Conservation (phyloP, 805 yeast genomes). For the Monosporozyma aquatica region DNA sequence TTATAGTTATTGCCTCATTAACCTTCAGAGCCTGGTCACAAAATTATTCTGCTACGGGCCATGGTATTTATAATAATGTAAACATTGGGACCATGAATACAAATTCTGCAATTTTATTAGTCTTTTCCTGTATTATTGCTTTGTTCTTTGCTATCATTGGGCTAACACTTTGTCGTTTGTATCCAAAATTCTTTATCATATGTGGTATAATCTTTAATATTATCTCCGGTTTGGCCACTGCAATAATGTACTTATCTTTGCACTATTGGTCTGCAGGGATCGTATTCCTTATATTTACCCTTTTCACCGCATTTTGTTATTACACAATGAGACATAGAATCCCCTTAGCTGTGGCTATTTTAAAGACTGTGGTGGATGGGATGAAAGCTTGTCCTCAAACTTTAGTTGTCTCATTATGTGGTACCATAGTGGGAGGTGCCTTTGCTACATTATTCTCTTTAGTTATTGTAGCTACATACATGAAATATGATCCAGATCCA, state of each 20-base stretch:
- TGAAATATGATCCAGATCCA: slow-evolving; percentile 57
- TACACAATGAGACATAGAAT: slow-evolving; percentile 65
- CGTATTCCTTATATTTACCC: slow-evolving; percentile 58
- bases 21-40: slow-evolving; percentile 55
- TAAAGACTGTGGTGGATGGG: slow-evolving; percentile 67
- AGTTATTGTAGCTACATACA: slow-evolving; percentile 66
- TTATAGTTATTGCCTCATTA: slow-evolving; percentile 59
- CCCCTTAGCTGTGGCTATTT: slow-evolving; percentile 63
- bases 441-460: slow-evolving; percentile 59
- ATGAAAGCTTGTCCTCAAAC: slow-evolving; percentile 67
- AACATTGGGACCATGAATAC: slow-evolving; percentile 61
- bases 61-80: slow-evolving; percentile 47
- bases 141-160: slow-evolving; percentile 49
- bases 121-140: slow-evolving; percentile 53
- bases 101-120: slow-evolving; percentile 62
- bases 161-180: slow-evolving; percentile 50
- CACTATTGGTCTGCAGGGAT: slow-evolving; percentile 74
- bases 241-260: slow-evolving; percentile 60
- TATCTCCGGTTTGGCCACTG: slow-evolving; percentile 61
- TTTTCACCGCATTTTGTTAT: slow-evolving; percentile 58
- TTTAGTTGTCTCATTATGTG: slow-evolving; percentile 49
- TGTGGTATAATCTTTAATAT: slow-evolving; percentile 61
- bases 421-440: slow-evolving; percentile 49
- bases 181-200: slow-evolving; percentile 59
- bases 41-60: slow-evolving; percentile 48